Evolutionary conservation across 768 basidiomycete genomes (phyloP), one percentile per base, ranked within the genome.

Genomic region (Mrakia frigida): DNA sequence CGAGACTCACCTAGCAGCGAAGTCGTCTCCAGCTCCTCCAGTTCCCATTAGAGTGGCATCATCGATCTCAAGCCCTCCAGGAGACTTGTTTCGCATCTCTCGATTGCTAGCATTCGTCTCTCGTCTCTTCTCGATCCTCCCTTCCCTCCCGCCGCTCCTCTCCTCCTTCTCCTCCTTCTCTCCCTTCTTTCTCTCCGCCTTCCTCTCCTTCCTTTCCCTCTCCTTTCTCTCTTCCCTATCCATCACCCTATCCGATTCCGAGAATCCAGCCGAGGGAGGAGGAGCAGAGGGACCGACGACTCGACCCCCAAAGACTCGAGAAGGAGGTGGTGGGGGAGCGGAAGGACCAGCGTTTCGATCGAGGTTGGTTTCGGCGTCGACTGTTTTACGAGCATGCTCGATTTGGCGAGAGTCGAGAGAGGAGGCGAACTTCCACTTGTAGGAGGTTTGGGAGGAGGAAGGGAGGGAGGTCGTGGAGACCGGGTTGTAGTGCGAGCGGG

Each of bases 371-470:
- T 61, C 72, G 14, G 73, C 41, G 43, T 78, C 71, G 33, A 78
- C 77, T 1, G 69, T 60, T 7, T 41, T 53, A 28, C 77, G 65
- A 14, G 73, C 77, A 25, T 73, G 65, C 31, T 69, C 72, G 65
- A 77, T 63, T 60, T 71, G 70, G 14, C 41, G 10, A 0, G 52
- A 52, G 21, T 37, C 65, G 9, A 73, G 31, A 7, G 73, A 74
- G 59, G 46, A n/a, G 53, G 65, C 73, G 37, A 78, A 74, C 23
- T 60, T 53, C 77, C 77, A 78, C 56, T 78, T 74, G 73, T 78
- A 78, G 16, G 46, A 52, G 18, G 77, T 74, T 46, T 74, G 73
- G n/a, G 77, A 74, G 59, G 77, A 74, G 6, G 77, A 43, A 13
- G 77, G 73, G 13, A 68, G 41, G 18, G 77, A 67, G 25, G 73